Evolutionary conservation across 176 grass and related monocot genomes (phyloP), one percentile per base, ranked within the genome.

Genomic region (Bolboschoenus planiculmis): DNA sequence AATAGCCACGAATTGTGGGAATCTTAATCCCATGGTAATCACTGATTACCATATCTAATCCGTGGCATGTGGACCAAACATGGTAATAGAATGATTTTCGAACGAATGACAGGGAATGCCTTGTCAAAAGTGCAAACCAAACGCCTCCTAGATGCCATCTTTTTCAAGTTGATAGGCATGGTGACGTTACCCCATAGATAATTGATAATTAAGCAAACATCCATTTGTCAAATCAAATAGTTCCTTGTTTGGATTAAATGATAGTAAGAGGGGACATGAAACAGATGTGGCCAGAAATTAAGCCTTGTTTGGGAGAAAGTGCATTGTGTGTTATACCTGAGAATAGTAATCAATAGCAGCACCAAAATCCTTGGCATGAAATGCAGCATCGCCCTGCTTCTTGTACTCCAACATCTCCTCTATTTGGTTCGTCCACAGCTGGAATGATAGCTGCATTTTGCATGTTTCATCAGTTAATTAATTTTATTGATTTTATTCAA

Each of bases 401-500:
- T 93, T 93, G 20, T 56, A 87, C 39, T 93, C 83, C 55, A 93
- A 66, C 0, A 88, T 93, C 77, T 86, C 83, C 82, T 90, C 86
- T 58, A 93, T 93, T 90, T 93, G 91, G 67, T 81, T 90, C 27
- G 91, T 93, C 91, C 91, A 93, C 59, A 88, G 72, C 70, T 93
- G 91, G 87, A 93, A 93, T 65, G 91, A 93, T 24, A 93, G 84
- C 91, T 93, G 88, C 67, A 83, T 51, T 16, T 31, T 51, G 11
- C 46, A 76, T 76, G 26, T 82, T 62, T 39, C 55, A 18, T 24
- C 56, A 82, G 18, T 61, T 64, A 27, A 59, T 80, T 37, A 59
- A 43, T 44, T 81, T n/a, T n/a, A n/a, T n/a, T n/a, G n/a, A n/a
- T n/a, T n/a, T n/a, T 81, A 46, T 44, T 62, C 36, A 81, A 81